Percentiles rank a stretch among this genome's conserved stretches.
These are phyloP conservation scores for Rhizopus stolonifer DNA, from an alignment of 371 early-diverging fungal species.

Conservation along the genomic window DNA sequence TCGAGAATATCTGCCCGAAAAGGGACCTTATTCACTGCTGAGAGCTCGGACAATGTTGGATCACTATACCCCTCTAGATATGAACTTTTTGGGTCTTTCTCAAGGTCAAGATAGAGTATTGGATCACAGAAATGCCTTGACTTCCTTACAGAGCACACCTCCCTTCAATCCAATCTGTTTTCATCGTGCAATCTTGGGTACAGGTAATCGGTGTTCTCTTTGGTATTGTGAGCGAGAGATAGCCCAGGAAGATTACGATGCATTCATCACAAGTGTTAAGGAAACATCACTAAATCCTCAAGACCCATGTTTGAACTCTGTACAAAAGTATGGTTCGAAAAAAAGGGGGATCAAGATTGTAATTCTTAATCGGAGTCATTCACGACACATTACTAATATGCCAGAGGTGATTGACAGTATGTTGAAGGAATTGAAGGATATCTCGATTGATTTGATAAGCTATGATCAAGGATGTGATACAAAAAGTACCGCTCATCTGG, in stretches of 20 bases:
- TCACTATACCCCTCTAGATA: background rate
- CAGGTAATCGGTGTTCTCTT: constrained; percentile 47
- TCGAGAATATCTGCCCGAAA: constrained; percentile 26
- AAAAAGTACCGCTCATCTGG: constrained; percentile 37
- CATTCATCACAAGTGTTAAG: constrained; percentile 29
- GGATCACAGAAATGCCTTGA: constrained; percentile 19
- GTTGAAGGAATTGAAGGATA: constrained; percentile 19
- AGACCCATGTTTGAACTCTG: constrained; percentile 9
- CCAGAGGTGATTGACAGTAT: constrained; percentile 30
- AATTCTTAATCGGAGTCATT: constrained; percentile 26
- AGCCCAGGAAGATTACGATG: constrained; percentile 33
- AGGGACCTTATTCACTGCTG: constrained; percentile 31
- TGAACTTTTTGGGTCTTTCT: constrained; percentile 14
- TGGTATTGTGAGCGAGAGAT: constrained; percentile 45
- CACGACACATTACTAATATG: constrained; percentile 37
- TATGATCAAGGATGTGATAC: constrained; percentile 50
- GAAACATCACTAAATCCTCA: constrained; percentile 15
- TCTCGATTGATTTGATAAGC: constrained; percentile 6
- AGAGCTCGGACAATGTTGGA: constrained; percentile 20
- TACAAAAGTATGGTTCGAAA: background rate
- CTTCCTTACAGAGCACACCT: constrained; percentile 33
- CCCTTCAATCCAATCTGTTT: constrained; percentile 48
- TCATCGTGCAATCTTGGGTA: constrained; percentile 45
- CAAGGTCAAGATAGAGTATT: constrained; percentile 42
- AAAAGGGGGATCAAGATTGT: constrained; percentile 13